Base-by-base conservation (phyloP, 2,329 filamentous ascomycete genomes). In the Alternaria incomplexa region DNA sequence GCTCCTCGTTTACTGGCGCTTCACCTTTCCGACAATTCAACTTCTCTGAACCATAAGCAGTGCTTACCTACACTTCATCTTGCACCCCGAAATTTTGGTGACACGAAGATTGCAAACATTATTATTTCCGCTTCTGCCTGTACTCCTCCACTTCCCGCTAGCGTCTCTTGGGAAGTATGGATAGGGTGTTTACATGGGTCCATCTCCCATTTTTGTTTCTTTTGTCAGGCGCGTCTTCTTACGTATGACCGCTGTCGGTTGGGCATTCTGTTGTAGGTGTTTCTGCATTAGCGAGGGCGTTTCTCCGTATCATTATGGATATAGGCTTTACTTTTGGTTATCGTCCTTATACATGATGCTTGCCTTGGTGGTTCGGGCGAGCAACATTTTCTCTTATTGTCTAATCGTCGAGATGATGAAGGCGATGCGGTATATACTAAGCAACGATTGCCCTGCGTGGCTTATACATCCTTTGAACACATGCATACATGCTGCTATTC, bases 221-320 rank as follows among this genome's bases (percentile, higher is more conserved):
- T 62, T 64, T 51, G 28, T 51, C 28, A 15, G 17, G 12, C 28
- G 28, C 13, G 28, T 51, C 28, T 32, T 55, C 36, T 58, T 28
- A 58, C 53, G 47, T 57, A 63, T 43, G 48, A 45, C 15, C 32
- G 17, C 55, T 55, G 28, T 43, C 53, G 51, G 55, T 59, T 40
- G 53, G 40, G 12, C 53, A 62, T 30, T 60, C 59, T 62, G 62
- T 63, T 20, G 47, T 56, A 50, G 65, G 68, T 62, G 63, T 69
- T 66, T 63, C 64, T 73, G 74, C 73, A 76, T 76, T 63, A 76
- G 74, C 74, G 73, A 69, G 60, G 74, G 74, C 70, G 73, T 75
- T 71, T 22, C 17, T 40, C 28, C 48, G 30, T 23, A n/a, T 25
- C 45, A 22, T 47, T 15, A n/a, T 47, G 23, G 22, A 13, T 32